Base-by-base conservation (phyloP, 2,329 filamentous ascomycete genomes). In the Saccharata proteae region DNA sequence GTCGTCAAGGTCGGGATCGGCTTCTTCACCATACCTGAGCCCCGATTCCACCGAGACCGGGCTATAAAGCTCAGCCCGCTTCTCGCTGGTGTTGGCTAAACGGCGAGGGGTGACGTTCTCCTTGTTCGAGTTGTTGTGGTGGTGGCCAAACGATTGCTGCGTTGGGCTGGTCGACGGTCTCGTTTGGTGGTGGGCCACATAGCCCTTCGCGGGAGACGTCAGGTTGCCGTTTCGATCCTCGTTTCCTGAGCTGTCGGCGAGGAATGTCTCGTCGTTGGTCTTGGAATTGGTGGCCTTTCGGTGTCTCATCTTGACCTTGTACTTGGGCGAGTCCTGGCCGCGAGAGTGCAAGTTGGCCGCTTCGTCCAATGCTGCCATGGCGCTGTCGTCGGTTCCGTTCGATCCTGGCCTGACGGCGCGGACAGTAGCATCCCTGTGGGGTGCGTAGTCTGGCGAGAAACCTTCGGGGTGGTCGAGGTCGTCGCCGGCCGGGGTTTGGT, bases 381-480 rank as follows among this genome's bases (percentile, higher is more conserved):
- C 28, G 16, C 33, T 27, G 22, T 35, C 33, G 25, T 38, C 25
- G 16, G 24, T 29, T 23, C 24, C 40, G 42, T 10, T 53, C 52
- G 63, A 60, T 21, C 60, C 62, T 4, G 64, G 57, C 32, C 65
- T 62, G 20, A 81, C 71, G n/a, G 68, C 58, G 32, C 77, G 70
- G 23, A 84, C 80, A n/a, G 72, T 74, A 16, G 80, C 77, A 49
- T 72, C 77, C 22, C 74, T 71, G 39, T 76, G 74, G 9, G 78
- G 78, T 26, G 78, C 77, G 51, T 85, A 85, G 32, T 79, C 77
- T 9, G 77, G 77, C 12, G 80, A 84, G 48, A 85, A 84, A 2
- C 77, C 74, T 21, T 64, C 55, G 22, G 58, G 53, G 34, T 58
- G 57, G 17, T 46, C 52, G 21, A 52, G 48, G 14, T 41, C 43